Evolutionary conservation across 495 filamentous ascomycete species (phyloP), one percentile per base, ranked within the genome.

Genomic region (Neurospora terricola): DNA sequence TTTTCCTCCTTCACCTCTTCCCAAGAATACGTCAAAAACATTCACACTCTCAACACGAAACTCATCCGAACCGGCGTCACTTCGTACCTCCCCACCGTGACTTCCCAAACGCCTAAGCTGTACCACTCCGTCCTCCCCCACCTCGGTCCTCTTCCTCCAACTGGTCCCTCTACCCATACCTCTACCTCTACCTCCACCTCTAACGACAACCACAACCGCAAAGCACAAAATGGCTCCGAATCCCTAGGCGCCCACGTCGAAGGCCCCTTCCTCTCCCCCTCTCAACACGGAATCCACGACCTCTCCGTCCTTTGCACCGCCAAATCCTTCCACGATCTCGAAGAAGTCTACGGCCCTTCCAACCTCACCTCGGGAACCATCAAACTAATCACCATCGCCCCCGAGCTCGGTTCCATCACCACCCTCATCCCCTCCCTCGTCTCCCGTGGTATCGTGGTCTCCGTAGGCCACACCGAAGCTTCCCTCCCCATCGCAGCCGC

Each of bases 171-270:
- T 42, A 42, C 39, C 39, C 11, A 12, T 39, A 39, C 38, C 4
- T 16, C 39, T 16, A 42, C 14, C 39, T 16, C 5, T 42, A 42
- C 14, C 39, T 42, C 39, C 6, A 40, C 39, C 14, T 18, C 14
- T 16, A 18, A 16, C 45, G 18, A 2, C 11, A 14, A 2, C 9
- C 21, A 10, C 45, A 12, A 12, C 10, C 84, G 88, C n/a, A 69
- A 80, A 34, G 77, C 88, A 38, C 81, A 87, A 73, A 86, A 89
- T 70, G 93, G 93, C 72, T 87, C 92, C 39, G 92, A 94, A 79
- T 93, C 91, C 1, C 88, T 97, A 6, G 93, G 93, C 4, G 93
- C 93, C 5, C 93, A 97, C 77, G 88, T 89, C 77, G 93, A 97
- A 85, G 93, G 93, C 0, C 93, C 93, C 0, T 97, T 94, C 83